Evolutionary conservation across 164 flowering plant species (phyloP).

Genomic region (Piper longum): DNA sequence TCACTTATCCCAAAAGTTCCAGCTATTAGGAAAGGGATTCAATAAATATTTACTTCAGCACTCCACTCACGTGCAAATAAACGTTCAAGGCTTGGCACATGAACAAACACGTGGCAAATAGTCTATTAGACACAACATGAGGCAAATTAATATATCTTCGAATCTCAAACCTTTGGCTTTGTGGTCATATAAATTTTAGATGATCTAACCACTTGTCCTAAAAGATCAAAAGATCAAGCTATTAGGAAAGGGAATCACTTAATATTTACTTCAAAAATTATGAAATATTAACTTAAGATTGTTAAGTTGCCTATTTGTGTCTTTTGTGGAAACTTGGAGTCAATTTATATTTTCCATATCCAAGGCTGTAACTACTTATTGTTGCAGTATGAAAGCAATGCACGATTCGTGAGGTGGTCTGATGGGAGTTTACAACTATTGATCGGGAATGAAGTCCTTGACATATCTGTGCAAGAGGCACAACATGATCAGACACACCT

Average conservation of each 20-base stretch:
- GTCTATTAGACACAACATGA: no score
- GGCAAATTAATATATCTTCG: no score
- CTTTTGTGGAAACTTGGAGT: background rate
- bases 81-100: no score
- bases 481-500: conserved; percentile 93
- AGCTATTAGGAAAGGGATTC: no score
- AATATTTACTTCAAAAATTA: no score
- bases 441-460: conserved; percentile 97
- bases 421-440: conserved; percentile 89
- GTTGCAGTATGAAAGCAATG: conserved; percentile 88
- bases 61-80: no score
- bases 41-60: no score
- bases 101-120: no score
- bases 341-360: background rate
- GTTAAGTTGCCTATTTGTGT: background rate
- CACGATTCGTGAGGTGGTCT: conserved; percentile 97
- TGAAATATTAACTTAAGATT: no score
- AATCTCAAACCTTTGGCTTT: background rate
- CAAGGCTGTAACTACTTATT: background rate
- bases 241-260: background rate
- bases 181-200: no score
- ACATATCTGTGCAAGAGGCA: conserved; percentile 85
- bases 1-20: no score
- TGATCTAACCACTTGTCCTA: background rate
- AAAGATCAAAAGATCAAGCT: background rate